Percentiles rank a stretch among this genome's conserved stretches.
Evolutionary conservation across 192 early-diverging fungal genomes (phyloP).

Genomic region (Chytriomyces sp.): DNA sequence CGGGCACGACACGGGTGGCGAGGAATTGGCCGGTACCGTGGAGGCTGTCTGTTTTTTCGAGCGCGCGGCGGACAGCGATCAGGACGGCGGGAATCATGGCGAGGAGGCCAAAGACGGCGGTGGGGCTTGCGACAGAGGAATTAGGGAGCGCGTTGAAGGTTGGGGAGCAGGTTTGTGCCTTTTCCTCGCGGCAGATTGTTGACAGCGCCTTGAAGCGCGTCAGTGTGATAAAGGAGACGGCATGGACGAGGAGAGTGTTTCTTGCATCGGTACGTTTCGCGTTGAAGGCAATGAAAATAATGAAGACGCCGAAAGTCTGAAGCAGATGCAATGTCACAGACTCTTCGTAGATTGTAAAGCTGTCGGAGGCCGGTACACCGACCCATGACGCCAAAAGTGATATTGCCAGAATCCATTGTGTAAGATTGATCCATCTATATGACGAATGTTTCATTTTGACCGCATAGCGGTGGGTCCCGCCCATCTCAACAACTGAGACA

Average conservation of each 20-base stretch:
- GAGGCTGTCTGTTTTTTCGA: conserved; percentile 57
- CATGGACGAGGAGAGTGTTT: conserved; percentile 24
- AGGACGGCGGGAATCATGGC: conserved; percentile 50
- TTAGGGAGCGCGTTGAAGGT: conserved; percentile 74
- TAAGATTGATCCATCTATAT: not conserved
- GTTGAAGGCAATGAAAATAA: conserved; percentile 34
- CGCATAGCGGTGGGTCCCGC: not conserved
- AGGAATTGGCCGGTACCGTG: conserved; percentile 36
- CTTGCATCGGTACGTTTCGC: conserved; percentile 2
- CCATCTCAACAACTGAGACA: not conserved
- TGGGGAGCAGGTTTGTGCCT: conserved; percentile 72
- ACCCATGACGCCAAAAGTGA: conserved; percentile 57
- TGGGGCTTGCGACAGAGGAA: conserved; percentile 48
- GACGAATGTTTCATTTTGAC: not conserved
- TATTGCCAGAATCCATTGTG: conserved; percentile 25
- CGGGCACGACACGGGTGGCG: conserved; percentile 19
- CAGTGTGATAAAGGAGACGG: conserved; percentile 46
- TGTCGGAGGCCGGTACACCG: conserved; percentile 81
- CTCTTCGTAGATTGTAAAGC: conserved; percentile 89
- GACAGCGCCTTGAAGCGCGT: conserved; percentile 60
- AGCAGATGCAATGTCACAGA: conserved; percentile 65
- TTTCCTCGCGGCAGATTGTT: conserved; percentile 87
- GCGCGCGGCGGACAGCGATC: conserved; percentile 37
- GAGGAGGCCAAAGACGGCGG: conserved; percentile 49
- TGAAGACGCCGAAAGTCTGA: conserved; percentile 64